phyloP scores from a whole-genome alignment of 345 rosid species.

The Salix caprea region DNA sequence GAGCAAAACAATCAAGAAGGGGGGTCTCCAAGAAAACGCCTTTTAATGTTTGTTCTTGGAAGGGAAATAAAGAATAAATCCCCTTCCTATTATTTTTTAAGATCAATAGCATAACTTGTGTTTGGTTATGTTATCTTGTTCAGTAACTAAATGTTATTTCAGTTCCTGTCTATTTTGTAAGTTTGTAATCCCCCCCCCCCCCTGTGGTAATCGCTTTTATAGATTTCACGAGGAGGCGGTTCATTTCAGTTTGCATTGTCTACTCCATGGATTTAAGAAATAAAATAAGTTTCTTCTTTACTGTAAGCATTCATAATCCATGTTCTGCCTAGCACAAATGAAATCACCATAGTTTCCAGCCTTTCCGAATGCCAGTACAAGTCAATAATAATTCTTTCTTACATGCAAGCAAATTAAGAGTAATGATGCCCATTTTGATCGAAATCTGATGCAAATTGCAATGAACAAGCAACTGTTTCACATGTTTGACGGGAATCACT shows the following conservation, averaged over 20 bases:
- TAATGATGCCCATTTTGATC: neutral
- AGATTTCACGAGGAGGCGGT: slow-evolving; percentile 21
- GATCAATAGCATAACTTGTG: neutral
- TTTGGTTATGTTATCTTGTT: slow-evolving; percentile 7
- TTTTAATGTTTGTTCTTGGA: slow-evolving; percentile 61
- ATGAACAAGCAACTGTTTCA: no score
- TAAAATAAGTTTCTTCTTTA: slow-evolving; percentile 4
- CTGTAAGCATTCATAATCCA: neutral
- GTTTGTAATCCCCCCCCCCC: neutral
- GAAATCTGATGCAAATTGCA: no score
- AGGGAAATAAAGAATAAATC: slow-evolving; percentile 8
- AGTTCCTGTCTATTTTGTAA: slow-evolving; percentile 5
- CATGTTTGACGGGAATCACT: no score
- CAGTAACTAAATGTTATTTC: slow-evolving; percentile 10
- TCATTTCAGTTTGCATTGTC: neutral
- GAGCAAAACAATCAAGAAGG: slow-evolving; percentile 9
- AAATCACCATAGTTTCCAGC: no score
- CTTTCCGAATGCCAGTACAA: neutral
- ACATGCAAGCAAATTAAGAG: neutral
- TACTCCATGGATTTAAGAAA: neutral
- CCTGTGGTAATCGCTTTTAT: slow-evolving; percentile 27
- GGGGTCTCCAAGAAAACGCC: slow-evolving; percentile 44
- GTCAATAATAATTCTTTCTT: no score
- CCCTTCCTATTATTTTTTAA: slow-evolving; percentile 4
- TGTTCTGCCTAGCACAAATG: neutral